Conservation (phyloP, 2,329 filamentous ascomycete species). For the Alternaria infectoria region DNA sequence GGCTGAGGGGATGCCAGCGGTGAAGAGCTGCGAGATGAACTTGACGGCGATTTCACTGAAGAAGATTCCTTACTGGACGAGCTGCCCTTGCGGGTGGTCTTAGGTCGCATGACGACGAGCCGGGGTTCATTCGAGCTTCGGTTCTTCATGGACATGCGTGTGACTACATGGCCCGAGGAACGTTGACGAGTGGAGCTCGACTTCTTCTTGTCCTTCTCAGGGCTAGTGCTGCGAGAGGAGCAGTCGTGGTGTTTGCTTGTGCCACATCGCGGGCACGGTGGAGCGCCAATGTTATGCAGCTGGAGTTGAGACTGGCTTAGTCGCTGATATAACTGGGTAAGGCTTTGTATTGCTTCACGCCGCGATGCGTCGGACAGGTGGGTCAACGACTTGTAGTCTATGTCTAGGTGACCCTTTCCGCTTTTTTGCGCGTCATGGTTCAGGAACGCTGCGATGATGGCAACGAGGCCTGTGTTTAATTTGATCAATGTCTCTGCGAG, state of each 20-base stretch:
- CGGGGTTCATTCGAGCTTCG: conserved; percentile 41
- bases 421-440: conserved; percentile 41
- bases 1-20: conserved; percentile 32
- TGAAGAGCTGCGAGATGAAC: conserved; percentile 27
- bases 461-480: conserved; percentile 55
- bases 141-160: conserved; percentile 37
- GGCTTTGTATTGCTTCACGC: conserved; percentile 52
- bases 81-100: conserved; percentile 33
- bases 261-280: conserved; percentile 30
- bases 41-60: conserved; percentile 26
- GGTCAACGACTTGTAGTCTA: conserved; percentile 55
- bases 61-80: conserved; percentile 29
- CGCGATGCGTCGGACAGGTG: conserved; percentile 54
- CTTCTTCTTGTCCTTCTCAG: conserved; percentile 34
- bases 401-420: conserved; percentile 33
- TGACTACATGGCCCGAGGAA: conserved; percentile 33
- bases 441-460: conserved; percentile 55
- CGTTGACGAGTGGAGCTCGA: conserved; percentile 26
- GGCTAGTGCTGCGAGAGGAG: conserved; percentile 17
- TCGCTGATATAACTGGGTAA: conserved; percentile 50
- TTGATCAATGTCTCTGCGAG: conserved; percentile 55
- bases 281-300: conserved; percentile 30
- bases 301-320: conserved; percentile 46
- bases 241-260: conserved; percentile 34
- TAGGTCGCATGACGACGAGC: conserved; percentile 47